Evolutionary conservation across 1,284 basidiomycete genomes (phyloP).

Genomic region (Pyrrhoderma noxium): DNA sequence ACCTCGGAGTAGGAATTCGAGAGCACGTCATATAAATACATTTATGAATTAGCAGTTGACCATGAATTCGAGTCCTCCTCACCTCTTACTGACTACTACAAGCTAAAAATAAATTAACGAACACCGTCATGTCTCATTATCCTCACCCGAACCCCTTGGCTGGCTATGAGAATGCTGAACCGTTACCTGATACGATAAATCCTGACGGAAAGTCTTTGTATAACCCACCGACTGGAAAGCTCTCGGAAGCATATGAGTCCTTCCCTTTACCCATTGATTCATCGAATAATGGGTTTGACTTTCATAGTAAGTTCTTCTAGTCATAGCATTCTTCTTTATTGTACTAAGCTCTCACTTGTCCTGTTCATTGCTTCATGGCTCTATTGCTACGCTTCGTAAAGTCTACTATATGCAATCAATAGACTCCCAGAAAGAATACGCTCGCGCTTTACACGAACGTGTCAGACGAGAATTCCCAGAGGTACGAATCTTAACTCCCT

Average conservation of each 20-base stretch:
- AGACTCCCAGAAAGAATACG: slow-evolving; percentile 41
- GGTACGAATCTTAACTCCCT: slow-evolving; percentile 28
- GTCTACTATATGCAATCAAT: slow-evolving; percentile 40
- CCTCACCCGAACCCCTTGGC: slow-evolving; percentile 33
- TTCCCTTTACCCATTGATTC: slow-evolving; percentile 48
- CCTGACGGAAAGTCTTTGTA: slow-evolving; percentile 53
- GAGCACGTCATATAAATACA: too few relatives aligned
- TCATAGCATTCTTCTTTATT: neutral
- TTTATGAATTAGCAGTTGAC: too few relatives aligned
- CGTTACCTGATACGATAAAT: slow-evolving; percentile 43
- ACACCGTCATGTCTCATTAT: neutral
- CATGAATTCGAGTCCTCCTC: too few relatives aligned
- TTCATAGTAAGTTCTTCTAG: slow-evolving; percentile 43
- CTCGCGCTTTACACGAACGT: slow-evolving; percentile 55
- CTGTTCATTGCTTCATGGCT: neutral
- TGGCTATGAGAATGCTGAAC: slow-evolving; percentile 39
- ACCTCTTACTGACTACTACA: too few relatives aligned
- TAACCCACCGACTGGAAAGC: slow-evolving; percentile 31
- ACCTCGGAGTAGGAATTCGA: too few relatives aligned
- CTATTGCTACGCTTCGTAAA: too few relatives aligned
- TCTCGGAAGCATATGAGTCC: slow-evolving; percentile 41
- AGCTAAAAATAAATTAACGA: too few relatives aligned
- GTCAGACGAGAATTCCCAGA: slow-evolving; percentile 66
- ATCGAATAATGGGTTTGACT: slow-evolving; percentile 57
- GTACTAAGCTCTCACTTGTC: neutral